These are phyloP conservation scores for Didymella lethalis DNA, from an alignment of 2,329 filamentous ascomycete species.

Conservation along the genomic window DNA sequence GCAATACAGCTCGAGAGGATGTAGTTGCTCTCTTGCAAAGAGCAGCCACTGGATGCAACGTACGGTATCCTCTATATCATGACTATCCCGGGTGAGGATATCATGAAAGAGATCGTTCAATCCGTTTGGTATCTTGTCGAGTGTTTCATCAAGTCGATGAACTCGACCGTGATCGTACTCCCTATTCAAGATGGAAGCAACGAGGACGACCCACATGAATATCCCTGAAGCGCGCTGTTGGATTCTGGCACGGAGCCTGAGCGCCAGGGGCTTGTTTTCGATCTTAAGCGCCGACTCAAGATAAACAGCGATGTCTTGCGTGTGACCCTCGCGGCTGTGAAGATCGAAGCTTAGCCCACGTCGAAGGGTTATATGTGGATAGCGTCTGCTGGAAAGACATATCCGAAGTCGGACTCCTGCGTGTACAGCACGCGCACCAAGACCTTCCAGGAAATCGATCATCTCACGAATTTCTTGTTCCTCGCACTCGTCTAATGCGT, in stretches of 20 bases:
- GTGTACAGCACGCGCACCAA: background rate
- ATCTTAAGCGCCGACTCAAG: constrained; percentile 32
- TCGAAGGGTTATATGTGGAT: constrained; percentile 53
- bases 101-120: constrained; percentile 58
- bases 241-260: constrained; percentile 27
- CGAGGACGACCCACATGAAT: constrained; percentile 52
- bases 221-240: constrained; percentile 52
- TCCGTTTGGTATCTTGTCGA: constrained; percentile 42
- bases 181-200: constrained; percentile 55
- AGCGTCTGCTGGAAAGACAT: constrained; percentile 50
- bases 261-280: constrained; percentile 25
- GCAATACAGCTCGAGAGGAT: constrained; percentile 27
- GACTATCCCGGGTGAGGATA: constrained; percentile 52
- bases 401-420: background rate
- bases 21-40: constrained; percentile 24
- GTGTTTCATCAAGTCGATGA: constrained; percentile 39
- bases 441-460: constrained; percentile 53
- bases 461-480: constrained; percentile 55
- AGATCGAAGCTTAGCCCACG: constrained; percentile 43
- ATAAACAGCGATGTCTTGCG: constrained; percentile 47
- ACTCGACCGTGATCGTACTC: constrained; percentile 47
- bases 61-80: constrained; percentile 18
- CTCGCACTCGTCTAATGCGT: constrained; percentile 61
- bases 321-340: constrained; percentile 50
- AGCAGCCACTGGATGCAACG: constrained; percentile 35